Conservation (phyloP, 192 early-diverging fungal genomes). For the Coemansia sp. region DNA sequence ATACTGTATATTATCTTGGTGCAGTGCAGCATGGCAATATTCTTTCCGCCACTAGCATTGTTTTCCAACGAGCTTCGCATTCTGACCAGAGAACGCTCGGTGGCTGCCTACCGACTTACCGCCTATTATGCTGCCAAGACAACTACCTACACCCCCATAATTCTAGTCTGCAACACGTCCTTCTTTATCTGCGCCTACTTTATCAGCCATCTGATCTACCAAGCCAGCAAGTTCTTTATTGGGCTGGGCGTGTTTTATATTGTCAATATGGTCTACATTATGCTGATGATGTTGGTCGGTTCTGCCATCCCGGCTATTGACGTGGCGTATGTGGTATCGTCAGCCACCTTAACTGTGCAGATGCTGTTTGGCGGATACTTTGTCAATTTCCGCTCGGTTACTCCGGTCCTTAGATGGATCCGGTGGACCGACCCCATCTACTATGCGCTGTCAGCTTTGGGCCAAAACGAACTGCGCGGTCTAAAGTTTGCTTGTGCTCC, state of each 20-base stretch:
- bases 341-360: slow-evolving; percentile 36
- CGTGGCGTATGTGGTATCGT: slow-evolving; percentile 36
- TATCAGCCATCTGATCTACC: slow-evolving; percentile 33
- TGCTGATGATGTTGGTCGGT: slow-evolving; percentile 37
- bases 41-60: slow-evolving; percentile 55
- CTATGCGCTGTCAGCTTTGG: slow-evolving; percentile 33
- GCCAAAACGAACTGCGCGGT: slow-evolving; percentile 46
- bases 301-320: slow-evolving; percentile 36
- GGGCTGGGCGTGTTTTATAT: slow-evolving; percentile 36
- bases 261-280: slow-evolving; percentile 29
- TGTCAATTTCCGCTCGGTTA: slow-evolving; percentile 38
- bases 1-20: slow-evolving; percentile 50
- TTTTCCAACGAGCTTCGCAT: slow-evolving; percentile 55
- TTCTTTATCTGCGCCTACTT: slow-evolving; percentile 50
- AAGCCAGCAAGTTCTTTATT: slow-evolving; percentile 48
- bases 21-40: slow-evolving; percentile 55
- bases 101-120: slow-evolving; percentile 62
- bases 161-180: slow-evolving; percentile 23
- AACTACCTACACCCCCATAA: slow-evolving; percentile 49
- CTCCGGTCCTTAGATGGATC: slow-evolving; percentile 52
- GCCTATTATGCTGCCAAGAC: slow-evolving; percentile 64
- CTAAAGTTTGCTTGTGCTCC: slow-evolving; percentile 30
- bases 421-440: slow-evolving; percentile 48
- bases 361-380: slow-evolving; percentile 50
- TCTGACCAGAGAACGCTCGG: slow-evolving; percentile 62